Evolutionary conservation across 208 protist species (phyloP), one percentile per base, ranked within the genome.

Genomic region (Leishmania lainsoni): DNA sequence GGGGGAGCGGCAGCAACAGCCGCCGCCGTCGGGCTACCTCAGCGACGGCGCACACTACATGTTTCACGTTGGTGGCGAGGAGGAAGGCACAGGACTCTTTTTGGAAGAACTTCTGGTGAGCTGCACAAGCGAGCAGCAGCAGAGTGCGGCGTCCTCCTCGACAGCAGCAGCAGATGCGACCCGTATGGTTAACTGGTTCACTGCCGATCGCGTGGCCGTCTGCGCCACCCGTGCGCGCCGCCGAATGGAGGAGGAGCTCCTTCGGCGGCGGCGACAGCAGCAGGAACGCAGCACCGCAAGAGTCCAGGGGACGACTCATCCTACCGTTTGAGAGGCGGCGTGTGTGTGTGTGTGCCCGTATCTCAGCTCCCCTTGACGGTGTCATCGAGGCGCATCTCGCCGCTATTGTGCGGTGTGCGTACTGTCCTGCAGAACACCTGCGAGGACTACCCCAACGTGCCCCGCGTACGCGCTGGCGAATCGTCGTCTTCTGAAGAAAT

Each of bases 71-170:
- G 90, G 90, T 2, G 90, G 90, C 4, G 90, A 93, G 76, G 90
- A 93, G 79, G 86, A 91, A 72, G 90, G 90, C 76, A 92, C 88
- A 2, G 90, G 84, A 22, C 63, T 87, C 32, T 92, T 93, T 68
- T 69, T 93, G 48, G 70, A 89, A 39, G 82, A 87, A 49, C 80
- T 91, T 12, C 35, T 92, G 22, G 49, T 35, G 29, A 74, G 58
- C 20, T 89, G 83, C 56, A 59, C 72, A 4, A 63, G 22, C 6
- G 83, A 84, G 5, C 48, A 77, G 78, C 69, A 39, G 65, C 32
- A 74, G 39, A 29, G 69, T 10, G 42, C 20, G 1, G 45, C 22
- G 26, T 20, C 45, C 26, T 73, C 69, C 5, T 29, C 65, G 45
- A 51, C 5, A 8, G 51, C 14, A 6, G 12, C 20, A 5, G 12